Evolutionary conservation across 169 alveolate genomes (phyloP), one percentile per base, ranked within the genome.

Genomic region (Hepatocystis sp.): DNA sequence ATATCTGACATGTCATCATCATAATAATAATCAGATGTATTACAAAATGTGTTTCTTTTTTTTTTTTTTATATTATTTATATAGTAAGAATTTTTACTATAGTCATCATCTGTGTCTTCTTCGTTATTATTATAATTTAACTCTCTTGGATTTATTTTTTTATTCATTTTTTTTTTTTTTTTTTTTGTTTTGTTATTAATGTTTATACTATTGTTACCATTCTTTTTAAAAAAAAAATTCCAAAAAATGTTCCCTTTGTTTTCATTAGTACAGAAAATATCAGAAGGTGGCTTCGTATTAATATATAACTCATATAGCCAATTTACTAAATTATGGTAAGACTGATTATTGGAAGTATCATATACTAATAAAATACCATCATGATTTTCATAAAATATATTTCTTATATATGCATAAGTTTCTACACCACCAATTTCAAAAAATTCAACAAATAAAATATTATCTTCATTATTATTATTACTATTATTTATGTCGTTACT

Each of bases 401-500:
- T 76, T 44, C 88, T 10, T 5, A 52, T 76, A 19, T 64, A 76
- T 4, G 88, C 56, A 39, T 76, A 76, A 0, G 88, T 58, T 42
- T 76, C 66, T 17, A 76, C 58, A 0, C 88, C 88, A 58, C 88
- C 88, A 11, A 76, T 76, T 76, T 76, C 88, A 7, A 76, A 51
- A 40, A 76, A 76, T 51, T 76, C 88, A 47, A 76, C 67, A 2
- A 58, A 49, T 28, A 58, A 52, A 25, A 39, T 28, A 19, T 66
- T 32, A 17, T 49, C 39, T 4, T 3, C n/a, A n/a, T 53, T 53
- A 10, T n/a, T n/a, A n/a, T n/a, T n/a, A n/a, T n/a, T n/a, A 1
- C n/a, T 52, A 36, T 36, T 52, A 64, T 27, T 17, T 10, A 19
- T 15, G 34, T 60, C 55, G 4, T 3, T 34, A 1, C 4, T 5